Conservation (phyloP, 257 asterid species). For the Nicotiana attenuata region DNA sequence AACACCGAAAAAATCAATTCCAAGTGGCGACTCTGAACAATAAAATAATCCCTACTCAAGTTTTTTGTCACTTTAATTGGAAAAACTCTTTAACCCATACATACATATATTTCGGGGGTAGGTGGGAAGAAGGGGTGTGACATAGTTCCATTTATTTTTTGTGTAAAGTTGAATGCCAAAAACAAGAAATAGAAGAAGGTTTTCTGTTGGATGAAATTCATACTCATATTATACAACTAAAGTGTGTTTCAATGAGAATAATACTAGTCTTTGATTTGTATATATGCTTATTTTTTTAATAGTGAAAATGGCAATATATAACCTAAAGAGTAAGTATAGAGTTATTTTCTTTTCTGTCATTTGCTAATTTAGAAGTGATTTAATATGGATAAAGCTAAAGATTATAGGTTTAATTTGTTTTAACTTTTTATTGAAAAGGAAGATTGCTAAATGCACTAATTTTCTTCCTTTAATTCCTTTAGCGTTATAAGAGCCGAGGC, state of each 20-base stretch:
- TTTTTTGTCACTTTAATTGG: too few species aligned
- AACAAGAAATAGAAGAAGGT: not conserved
- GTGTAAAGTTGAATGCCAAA: not conserved
- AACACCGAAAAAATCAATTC: too few species aligned
- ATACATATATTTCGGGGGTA: too few species aligned
- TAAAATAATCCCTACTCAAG: too few species aligned
- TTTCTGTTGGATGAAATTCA: not conserved
- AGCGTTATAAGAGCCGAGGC: too few species aligned
- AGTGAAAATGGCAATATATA: not conserved
- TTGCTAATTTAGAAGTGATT: not conserved
- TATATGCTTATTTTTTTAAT: too few species aligned
- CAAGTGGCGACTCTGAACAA: too few species aligned
- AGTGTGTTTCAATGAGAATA: not conserved
- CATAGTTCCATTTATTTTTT: not conserved
- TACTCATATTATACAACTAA: not conserved
- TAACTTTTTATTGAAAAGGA: not conserved
- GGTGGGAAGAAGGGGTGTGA: too few species aligned
- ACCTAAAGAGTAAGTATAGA: not conserved
- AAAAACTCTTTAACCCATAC: too few species aligned
- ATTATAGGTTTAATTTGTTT: not conserved
- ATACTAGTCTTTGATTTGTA: not conserved
- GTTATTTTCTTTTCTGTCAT: not conserved
- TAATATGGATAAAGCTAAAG: not conserved
- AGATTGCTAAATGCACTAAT: too few species aligned
- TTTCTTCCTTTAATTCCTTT: too few species aligned